These are phyloP conservation scores for Neofusicoccum sp. DNA, from an alignment of 2,329 filamentous ascomycete species.

Conservation along the genomic window DNA sequence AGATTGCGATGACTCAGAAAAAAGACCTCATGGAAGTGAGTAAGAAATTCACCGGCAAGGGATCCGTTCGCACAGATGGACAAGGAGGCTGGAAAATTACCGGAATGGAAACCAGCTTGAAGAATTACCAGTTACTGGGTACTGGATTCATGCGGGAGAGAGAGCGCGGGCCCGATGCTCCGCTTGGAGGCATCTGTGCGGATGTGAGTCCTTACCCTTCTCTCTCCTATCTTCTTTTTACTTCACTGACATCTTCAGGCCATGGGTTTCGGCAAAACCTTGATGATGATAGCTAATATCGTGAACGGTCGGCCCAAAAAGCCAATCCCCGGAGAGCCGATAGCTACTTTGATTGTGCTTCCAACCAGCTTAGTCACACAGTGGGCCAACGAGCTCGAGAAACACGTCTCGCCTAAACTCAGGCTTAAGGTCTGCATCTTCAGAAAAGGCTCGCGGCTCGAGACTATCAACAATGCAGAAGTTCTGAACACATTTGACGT, in stretches of 20 bases:
- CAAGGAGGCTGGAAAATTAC: slow-evolving; percentile 44
- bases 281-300: slow-evolving; percentile 39
- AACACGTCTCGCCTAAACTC: slow-evolving; percentile 25
- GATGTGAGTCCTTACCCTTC: slow-evolving; percentile 26
- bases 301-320: slow-evolving; percentile 35
- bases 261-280: slow-evolving; percentile 25
- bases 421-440: slow-evolving; percentile 28
- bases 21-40: slow-evolving; percentile 38
- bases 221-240: background rate
- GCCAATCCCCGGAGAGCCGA: slow-evolving; percentile 6
- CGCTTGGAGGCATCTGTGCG: slow-evolving; percentile 42
- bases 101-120: slow-evolving; percentile 49
- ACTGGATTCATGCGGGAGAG: slow-evolving; percentile 55
- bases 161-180: slow-evolving; percentile 42
- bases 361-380: slow-evolving; percentile 40
- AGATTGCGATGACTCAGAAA: slow-evolving; percentile 36
- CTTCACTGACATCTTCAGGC: background rate
- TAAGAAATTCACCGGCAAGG: slow-evolving; percentile 42
- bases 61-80: slow-evolving; percentile 32
- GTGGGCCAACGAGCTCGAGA: slow-evolving; percentile 37
- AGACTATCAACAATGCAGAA: slow-evolving; percentile 22
- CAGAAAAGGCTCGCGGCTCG: slow-evolving; percentile 25
- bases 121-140: slow-evolving; percentile 52
- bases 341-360: slow-evolving; percentile 45
- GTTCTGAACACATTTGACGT: slow-evolving; percentile 30